These are phyloP conservation scores for Tolypocladium pustulatum DNA, from an alignment of 2,329 filamentous ascomycete genomes.

Conservation along the genomic window DNA sequence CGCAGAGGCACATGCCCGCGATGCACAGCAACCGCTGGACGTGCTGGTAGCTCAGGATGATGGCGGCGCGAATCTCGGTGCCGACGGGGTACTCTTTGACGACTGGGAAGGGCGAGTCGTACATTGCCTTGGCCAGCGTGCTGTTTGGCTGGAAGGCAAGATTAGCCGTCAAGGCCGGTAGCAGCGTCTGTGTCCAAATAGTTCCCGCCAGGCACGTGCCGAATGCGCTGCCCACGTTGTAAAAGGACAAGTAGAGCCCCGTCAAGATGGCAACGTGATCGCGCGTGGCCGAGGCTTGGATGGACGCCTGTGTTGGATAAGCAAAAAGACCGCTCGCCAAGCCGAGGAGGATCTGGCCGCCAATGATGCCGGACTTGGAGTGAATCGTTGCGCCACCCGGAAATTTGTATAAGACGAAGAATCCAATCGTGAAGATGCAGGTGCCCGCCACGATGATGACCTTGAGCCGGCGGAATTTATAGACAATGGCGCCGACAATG, in stretches of 20 bases:
- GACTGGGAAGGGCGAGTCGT: constrained; percentile 24
- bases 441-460: constrained; percentile 48
- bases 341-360: constrained; percentile 45
- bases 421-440: constrained; percentile 42
- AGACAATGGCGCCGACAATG: constrained; percentile 39
- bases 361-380: constrained; percentile 40
- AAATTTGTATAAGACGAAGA: constrained; percentile 43
- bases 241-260: constrained; percentile 27
- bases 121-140: constrained; percentile 23
- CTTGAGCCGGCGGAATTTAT: constrained; percentile 42
- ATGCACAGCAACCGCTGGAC: constrained; percentile 34
- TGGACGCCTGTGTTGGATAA: constrained; percentile 28
- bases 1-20: constrained; percentile 32
- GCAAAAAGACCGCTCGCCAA: constrained; percentile 48
- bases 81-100: constrained; percentile 27
- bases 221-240: constrained; percentile 29
- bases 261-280: constrained; percentile 28
- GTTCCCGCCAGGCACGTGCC: constrained; percentile 29
- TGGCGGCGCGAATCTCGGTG: constrained; percentile 29
- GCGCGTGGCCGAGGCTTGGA: constrained; percentile 25
- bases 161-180: constrained; percentile 17
- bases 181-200: constrained; percentile 31
- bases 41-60: constrained; percentile 33
- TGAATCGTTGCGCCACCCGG: constrained; percentile 33
- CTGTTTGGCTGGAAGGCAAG: constrained; percentile 23